Evolutionary conservation across 1,284 basidiomycete species (phyloP), one percentile per base, ranked within the genome.

Genomic region (Melampsora americana): DNA sequence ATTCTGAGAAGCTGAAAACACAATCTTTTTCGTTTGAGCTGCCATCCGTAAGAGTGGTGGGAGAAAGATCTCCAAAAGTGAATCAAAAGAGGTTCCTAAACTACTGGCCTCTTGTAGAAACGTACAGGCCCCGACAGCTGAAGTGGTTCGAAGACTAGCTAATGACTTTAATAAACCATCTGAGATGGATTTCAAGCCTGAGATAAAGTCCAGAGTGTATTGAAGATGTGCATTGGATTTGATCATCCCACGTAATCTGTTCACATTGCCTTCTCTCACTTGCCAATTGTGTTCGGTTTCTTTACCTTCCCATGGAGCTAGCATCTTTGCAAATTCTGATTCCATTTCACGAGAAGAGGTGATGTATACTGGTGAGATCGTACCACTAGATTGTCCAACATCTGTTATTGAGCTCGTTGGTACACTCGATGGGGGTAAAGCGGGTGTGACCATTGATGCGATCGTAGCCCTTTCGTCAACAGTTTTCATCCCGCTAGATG

Each of bases 221-320:
- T 90, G 88, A 35, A 85, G 82, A 80, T 92, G 89, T 0, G 90
- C 90, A 64, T 90, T 90, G 35, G 91, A 92, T 79, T 90, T 91
- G 78, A 99, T 83, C 92, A 99, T 94, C 6, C 95, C 95, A 66
- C 96, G 88, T 12, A 99, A 89, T 20, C 89, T 87, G 65, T 89
- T 86, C 77, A 97, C 86, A 16, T 90, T 86, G 78, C 87, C 88
- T 79, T 99, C 95, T 78, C 95, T 87, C 30, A 86, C 85, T 59
- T 88, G 86, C 95, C 95, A 99, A 81, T 99, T 99, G 80, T 95
- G 92, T 81, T 99, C 95, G 0, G 92, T 93, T 84, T 99, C 96
- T 84, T 89, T 96, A 20, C 93, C 94, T 89, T 35, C 26, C 78
- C 78, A 77, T 46, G 76, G 62, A 74, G 78, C 30, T 60, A 71